Conservation (phyloP, 2,329 filamentous ascomycete species). For the Teratosphaeriaceae sp. region DNA sequence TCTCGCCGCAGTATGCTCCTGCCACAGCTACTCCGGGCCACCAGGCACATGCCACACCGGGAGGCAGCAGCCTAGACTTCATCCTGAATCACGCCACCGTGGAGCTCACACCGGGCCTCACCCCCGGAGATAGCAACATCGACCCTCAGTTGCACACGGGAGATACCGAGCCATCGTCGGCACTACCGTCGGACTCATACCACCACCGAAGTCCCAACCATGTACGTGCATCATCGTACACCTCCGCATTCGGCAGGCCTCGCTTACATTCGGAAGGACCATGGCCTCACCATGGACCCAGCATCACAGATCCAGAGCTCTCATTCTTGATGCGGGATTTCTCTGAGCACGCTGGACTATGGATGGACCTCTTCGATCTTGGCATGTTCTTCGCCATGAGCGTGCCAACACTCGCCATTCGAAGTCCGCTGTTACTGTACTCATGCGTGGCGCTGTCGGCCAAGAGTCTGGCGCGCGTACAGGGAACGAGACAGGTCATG, state of each 20-base stretch:
- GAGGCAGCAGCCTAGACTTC: conserved; percentile 44
- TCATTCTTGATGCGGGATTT: conserved; percentile 55
- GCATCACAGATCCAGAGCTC: conserved; percentile 29
- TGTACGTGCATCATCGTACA: conserved; percentile 26
- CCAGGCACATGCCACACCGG: conserved; percentile 15
- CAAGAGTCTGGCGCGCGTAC: conserved; percentile 52
- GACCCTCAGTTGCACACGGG: conserved; percentile 25
- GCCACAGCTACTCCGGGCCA: conserved; percentile 16
- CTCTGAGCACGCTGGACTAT: conserved; percentile 52
- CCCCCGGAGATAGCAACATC: conserved; percentile 21
- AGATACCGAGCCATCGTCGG: too few species aligned
- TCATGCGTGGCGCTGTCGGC: conserved; percentile 56
- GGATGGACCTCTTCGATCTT: conserved; percentile 53
- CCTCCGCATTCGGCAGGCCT: conserved; percentile 17
- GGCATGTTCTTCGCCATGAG: conserved; percentile 54
- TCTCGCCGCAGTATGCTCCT: conserved; percentile 16
- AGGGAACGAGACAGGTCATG: conserved; percentile 44
- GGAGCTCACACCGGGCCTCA: conserved; percentile 28
- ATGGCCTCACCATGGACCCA: conserved; percentile 10
- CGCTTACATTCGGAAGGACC: conserved; percentile 26
- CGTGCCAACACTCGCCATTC: conserved; percentile 50
- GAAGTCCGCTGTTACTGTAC: conserved; percentile 44
- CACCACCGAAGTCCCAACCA: conserved; percentile 12
- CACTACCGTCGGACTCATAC: too few species aligned
- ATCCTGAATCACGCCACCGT: conserved; percentile 44